Evolutionary conservation across 2,329 filamentous ascomycete species (phyloP).

Genomic region (Pseudocercospora macadamiae): DNA sequence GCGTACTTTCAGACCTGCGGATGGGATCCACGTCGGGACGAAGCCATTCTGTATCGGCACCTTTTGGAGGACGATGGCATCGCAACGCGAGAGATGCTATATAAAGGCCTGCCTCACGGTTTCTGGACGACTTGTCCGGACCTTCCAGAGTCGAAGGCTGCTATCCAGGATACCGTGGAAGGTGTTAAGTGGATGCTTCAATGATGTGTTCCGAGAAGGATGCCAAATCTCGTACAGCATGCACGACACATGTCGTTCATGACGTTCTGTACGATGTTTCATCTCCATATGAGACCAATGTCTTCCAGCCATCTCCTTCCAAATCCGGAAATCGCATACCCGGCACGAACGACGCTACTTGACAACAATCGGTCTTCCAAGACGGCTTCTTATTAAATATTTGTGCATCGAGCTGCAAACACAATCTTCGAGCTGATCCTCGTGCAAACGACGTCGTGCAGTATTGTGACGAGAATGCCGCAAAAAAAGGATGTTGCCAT

Average conservation of each 20-base stretch:
- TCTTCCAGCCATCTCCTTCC: neutral
- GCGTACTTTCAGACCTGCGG: slow-evolving; percentile 15
- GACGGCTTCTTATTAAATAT: no score
- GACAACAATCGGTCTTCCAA: neutral
- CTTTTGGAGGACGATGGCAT: slow-evolving; percentile 9
- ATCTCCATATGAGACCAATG: neutral
- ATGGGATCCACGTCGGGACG: slow-evolving; percentile 9
- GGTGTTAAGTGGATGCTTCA: slow-evolving; percentile 12
- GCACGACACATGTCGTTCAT: neutral
- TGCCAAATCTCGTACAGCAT: neutral
- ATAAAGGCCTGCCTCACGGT: slow-evolving; percentile 10
- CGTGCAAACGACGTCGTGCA: no score
- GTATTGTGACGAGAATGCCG: no score
- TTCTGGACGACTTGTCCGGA: slow-evolving; percentile 10
- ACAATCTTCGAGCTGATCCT: neutral
- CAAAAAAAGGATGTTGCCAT: no score
- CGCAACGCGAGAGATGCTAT: slow-evolving; percentile 1
- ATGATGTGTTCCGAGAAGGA: no score
- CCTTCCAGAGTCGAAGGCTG: slow-evolving; percentile 3
- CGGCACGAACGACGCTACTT: neutral
- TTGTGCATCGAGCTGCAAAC: no score
- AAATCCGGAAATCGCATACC: neutral
- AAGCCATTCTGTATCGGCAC: slow-evolving; percentile 5
- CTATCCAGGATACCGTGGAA: slow-evolving; percentile 6
- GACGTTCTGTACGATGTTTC: neutral